A percentile compares a stretch with the other conserved stretches of the same genome.
phyloP scores from a whole-genome alignment of 2,329 filamentous ascomycete species.

The Aspergillus piperis region DNA sequence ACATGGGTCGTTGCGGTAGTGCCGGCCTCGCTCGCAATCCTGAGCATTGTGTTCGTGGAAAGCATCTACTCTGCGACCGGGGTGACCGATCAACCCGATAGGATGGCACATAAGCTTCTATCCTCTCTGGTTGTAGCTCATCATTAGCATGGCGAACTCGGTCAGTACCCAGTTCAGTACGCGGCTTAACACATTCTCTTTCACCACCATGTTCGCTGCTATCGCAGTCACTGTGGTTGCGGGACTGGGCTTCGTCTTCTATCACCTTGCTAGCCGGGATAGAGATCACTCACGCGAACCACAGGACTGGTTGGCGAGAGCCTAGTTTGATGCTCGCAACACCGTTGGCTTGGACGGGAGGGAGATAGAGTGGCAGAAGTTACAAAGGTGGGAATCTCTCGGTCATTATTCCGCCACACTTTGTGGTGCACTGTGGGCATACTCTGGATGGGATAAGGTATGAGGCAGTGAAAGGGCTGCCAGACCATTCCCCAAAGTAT shows the following conservation, averaged over 20 bases:
- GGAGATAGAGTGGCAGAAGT: constrained; percentile 15
- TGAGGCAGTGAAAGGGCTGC: too few species aligned
- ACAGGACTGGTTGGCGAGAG: constrained; percentile 15
- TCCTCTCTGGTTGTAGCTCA: constrained; percentile 12
- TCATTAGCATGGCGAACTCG: constrained; percentile 15
- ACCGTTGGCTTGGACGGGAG: constrained; percentile 14
- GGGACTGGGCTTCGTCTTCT: constrained; percentile 10
- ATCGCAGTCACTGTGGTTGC: constrained; percentile 12
- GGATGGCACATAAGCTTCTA: constrained; percentile 9
- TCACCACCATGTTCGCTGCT: constrained; percentile 17
- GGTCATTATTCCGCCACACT: constrained; percentile 20
- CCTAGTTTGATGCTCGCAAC: constrained; percentile 15
- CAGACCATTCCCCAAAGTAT: too few species aligned
- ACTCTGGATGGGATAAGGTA: constrained; percentile 23
- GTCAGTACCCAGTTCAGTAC: constrained; percentile 19
- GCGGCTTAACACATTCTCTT: constrained; percentile 15
- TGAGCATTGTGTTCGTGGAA: constrained; percentile 22
- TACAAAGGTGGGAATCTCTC: constrained; percentile 17
- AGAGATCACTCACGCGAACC: not conserved
- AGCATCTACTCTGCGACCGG: constrained; percentile 18
- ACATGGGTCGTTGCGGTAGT: constrained; percentile 22
- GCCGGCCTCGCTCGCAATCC: constrained; percentile 19
- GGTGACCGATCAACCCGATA: constrained; percentile 7
- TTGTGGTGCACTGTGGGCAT: constrained; percentile 19
- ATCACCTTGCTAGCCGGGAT: not conserved